Percentiles rank a stretch among this genome's conserved stretches.
Conservation (phyloP, 495 filamentous ascomycete genomes). For the Penicillium malachiteum region DNA sequence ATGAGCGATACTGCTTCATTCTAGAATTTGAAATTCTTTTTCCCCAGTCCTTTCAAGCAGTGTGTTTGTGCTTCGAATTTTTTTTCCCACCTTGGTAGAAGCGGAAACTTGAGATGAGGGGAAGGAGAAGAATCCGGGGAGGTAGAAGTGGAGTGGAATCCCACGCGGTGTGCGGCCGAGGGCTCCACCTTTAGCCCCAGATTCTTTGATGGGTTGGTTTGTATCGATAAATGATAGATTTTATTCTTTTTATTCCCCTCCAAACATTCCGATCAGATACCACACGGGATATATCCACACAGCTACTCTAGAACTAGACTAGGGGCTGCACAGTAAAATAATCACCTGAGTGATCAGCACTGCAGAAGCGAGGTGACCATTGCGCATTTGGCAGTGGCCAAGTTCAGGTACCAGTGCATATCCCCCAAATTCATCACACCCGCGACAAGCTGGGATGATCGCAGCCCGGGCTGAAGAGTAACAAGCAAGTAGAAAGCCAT, state of each 20-base stretch:
- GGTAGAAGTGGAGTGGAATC: slow-evolving; percentile 6
- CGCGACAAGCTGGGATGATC: background rate
- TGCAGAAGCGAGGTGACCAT: slow-evolving; percentile 11
- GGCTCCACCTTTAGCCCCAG: slow-evolving; percentile 2
- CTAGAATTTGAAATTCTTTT: background rate
- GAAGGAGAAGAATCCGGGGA: slow-evolving; percentile 15
- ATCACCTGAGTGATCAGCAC: slow-evolving; percentile 7
- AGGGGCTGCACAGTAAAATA: background rate
- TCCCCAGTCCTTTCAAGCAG: background rate
- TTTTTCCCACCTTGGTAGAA: background rate
- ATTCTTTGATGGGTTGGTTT: background rate
- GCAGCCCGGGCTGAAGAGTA: too few species aligned
- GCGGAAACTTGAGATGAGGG: background rate
- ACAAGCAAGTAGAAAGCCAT: too few species aligned
- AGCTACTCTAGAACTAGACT: background rate
- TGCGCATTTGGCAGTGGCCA: background rate
- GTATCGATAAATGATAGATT: too few species aligned
- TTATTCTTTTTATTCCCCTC: too few species aligned
- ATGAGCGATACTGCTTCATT: slow-evolving; percentile 1
- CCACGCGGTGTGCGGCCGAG: background rate
- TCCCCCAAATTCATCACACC: background rate
- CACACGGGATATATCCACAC: background rate
- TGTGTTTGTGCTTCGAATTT: background rate
- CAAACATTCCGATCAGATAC: background rate
- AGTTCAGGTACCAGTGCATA: slow-evolving; percentile 13